Evolutionary conservation across 805 yeast genomes (phyloP).

Genomic region (Kuraishia hungarica): DNA sequence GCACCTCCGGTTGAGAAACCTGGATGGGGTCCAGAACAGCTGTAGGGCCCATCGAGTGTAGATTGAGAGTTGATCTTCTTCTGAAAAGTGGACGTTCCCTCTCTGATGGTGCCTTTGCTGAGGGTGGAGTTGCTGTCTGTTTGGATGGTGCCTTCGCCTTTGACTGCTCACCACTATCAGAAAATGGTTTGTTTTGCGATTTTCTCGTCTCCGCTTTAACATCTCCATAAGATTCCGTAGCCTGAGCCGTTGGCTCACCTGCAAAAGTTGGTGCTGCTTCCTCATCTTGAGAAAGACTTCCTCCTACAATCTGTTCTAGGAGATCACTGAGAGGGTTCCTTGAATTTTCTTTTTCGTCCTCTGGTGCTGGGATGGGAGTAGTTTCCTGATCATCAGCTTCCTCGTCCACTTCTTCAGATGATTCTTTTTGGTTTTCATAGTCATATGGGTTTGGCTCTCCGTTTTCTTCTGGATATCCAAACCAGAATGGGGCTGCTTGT

Average conservation of each 20-base stretch:
- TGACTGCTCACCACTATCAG: too few species aligned
- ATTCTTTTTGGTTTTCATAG: not conserved
- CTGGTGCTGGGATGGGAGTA: not conserved
- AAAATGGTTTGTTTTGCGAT: too few species aligned
- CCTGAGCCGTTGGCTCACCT: not conserved
- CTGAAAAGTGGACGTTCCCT: not conserved
- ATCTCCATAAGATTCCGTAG: not conserved
- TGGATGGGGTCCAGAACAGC: slow-evolving; percentile 31
- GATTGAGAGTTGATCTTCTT: slow-evolving; percentile 6
- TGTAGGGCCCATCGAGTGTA: slow-evolving; percentile 19
- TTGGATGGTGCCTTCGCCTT: not conserved
- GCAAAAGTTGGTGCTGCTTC: not conserved
- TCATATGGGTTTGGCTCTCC: not conserved
- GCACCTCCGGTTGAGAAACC: slow-evolving; percentile 35
- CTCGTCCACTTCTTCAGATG: not conserved
- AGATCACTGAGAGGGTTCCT: not conserved
- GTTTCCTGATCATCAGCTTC: not conserved
- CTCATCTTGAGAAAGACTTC: not conserved
- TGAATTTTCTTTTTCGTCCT: not conserved
- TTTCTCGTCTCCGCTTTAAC: too few species aligned
- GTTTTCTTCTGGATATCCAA: not conserved
- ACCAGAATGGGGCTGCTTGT: not conserved
- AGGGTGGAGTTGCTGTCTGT: not conserved
- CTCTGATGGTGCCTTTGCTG: not conserved
- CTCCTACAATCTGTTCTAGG: not conserved